These are phyloP conservation scores for Colletotrichum cuscutae DNA, from an alignment of 2,329 filamentous ascomycete species.

Conservation along the genomic window DNA sequence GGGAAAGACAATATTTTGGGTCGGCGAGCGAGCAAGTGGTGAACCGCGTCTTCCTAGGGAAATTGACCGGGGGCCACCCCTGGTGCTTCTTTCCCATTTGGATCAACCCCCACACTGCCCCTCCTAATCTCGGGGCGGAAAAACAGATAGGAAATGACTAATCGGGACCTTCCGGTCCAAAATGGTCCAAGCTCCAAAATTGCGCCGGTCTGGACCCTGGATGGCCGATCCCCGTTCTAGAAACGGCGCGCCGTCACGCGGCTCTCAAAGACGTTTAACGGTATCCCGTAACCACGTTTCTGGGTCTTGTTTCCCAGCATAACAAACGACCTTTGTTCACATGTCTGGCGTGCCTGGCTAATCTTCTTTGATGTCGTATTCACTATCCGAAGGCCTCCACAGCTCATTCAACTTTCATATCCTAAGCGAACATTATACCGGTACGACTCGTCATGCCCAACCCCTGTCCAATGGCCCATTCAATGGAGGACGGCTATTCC, in stretches of 20 bases:
- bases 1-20: conserved; percentile 27
- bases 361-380: no score
- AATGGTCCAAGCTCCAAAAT: not conserved
- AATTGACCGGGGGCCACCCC: conserved; percentile 18
- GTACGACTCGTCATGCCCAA: conserved; percentile 22
- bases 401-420: conserved; percentile 20
- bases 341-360: not conserved
- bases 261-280: not conserved
- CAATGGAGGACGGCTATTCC: no score
- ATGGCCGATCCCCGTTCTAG: not conserved
- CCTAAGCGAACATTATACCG: conserved; percentile 14
- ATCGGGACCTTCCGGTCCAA: not conserved
- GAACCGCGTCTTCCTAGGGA: conserved; percentile 27
- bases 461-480: conserved; percentile 7
- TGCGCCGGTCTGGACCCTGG: not conserved
- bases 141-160: conserved; percentile 12
- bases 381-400: not conserved
- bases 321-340: not conserved
- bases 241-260: not conserved
- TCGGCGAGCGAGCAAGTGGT: conserved; percentile 12
- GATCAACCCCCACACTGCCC: conserved; percentile 20
- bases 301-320: not conserved
- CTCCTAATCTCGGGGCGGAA: conserved; percentile 29
- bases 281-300: not conserved
- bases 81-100: conserved; percentile 26